phyloP scores from a whole-genome alignment of 1,284 basidiomycete species.

The Cryptococcus floricola region DNA sequence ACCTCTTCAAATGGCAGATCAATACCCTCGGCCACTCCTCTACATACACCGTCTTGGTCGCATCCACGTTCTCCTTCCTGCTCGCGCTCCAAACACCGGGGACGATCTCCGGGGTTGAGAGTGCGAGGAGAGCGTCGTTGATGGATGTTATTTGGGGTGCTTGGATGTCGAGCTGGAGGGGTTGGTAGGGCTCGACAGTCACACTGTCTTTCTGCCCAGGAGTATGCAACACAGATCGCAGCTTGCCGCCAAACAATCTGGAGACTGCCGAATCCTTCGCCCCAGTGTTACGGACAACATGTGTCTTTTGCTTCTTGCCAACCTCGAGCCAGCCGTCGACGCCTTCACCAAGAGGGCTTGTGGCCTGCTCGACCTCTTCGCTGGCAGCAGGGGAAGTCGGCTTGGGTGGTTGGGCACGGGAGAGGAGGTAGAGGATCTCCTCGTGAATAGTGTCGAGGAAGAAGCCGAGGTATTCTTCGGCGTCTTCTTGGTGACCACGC shows the following conservation, averaged over 20 bases:
- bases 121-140: constrained; percentile 73
- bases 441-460: constrained; percentile 94
- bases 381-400: constrained; percentile 48
- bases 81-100: constrained; percentile 63
- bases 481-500: constrained; percentile 94
- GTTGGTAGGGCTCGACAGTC: constrained; percentile 88
- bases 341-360: constrained; percentile 46
- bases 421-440: constrained; percentile 69
- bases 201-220: constrained; percentile 82
- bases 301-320: constrained; percentile 78
- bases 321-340: constrained; percentile 76
- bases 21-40: constrained; percentile 81
- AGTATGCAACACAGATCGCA: constrained; percentile 77
- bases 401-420: constrained; percentile 31
- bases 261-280: constrained; percentile 82
- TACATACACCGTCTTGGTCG: constrained; percentile 81
- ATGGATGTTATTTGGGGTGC: constrained; percentile 72
- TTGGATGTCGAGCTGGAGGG: constrained; percentile 85
- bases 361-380: constrained; percentile 40
- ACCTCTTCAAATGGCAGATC: constrained; percentile 88
- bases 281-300: constrained; percentile 76
- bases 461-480: constrained; percentile 98
- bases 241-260: constrained; percentile 87
- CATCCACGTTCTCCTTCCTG: constrained; percentile 66
- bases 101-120: constrained; percentile 77